Percentiles rank a stretch among this genome's conserved stretches.
These are phyloP conservation scores for Rhizopogon roseolus DNA, from an alignment of 768 basidiomycete genomes.

Conservation along the genomic window DNA sequence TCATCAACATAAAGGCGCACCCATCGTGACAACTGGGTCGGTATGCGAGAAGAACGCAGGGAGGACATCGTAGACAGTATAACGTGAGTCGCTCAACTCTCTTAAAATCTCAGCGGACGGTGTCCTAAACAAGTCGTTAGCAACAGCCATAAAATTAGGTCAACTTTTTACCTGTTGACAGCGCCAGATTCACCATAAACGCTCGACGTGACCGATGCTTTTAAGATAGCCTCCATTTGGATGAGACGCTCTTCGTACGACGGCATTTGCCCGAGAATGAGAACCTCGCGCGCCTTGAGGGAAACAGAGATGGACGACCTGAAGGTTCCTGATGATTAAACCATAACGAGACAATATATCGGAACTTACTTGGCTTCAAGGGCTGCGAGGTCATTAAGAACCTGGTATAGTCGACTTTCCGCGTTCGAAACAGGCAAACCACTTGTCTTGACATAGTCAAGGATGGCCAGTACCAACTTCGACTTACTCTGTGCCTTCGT, in stretches of 20 bases:
- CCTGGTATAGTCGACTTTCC: constrained; percentile 70
- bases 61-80: constrained; percentile 95
- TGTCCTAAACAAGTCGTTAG: constrained; percentile 39
- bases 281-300: constrained; percentile 93
- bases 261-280: constrained; percentile 94
- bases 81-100: constrained; percentile 93
- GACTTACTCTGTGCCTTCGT: constrained; percentile 93
- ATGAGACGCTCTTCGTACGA: constrained; percentile 90
- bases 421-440: constrained; percentile 69
- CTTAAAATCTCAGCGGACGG: constrained; percentile 85
- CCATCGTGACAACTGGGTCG: constrained; percentile 80
- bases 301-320: constrained; percentile 90
- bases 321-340: constrained; percentile 6
- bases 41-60: constrained; percentile 90
- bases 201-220: constrained; percentile 79
- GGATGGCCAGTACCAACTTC: constrained; percentile 77
- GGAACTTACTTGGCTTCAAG: constrained; percentile 74
- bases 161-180: constrained; percentile 45
- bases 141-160: neutral
- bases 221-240: constrained; percentile 94
- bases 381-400: constrained; percentile 75
- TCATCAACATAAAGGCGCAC: constrained; percentile 35
- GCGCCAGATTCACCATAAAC: constrained; percentile 84
- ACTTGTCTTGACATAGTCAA: constrained; percentile 86
- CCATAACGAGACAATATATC: neutral